Base-by-base conservation (phyloP, 129 eudicot genomes). In the Arctium lappa region DNA sequence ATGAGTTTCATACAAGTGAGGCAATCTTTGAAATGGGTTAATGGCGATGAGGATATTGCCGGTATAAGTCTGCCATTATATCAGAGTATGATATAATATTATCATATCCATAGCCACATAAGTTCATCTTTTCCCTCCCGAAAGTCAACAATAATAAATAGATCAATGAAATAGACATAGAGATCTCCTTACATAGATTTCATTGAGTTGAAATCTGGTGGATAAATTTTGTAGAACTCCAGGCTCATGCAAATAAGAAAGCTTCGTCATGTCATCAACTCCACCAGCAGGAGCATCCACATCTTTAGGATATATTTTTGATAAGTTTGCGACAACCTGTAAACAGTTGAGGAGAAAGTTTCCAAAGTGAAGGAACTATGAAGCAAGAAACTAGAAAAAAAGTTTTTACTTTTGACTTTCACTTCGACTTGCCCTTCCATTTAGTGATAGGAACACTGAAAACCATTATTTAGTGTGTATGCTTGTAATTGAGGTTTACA, bases 221-320 rank as follows among this genome's bases (percentile, higher is more conserved):
- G 98, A 83, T 84, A 96, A 77, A 87, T 96, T 96, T 92, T 96
- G 99, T 81, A 96, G 78, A 80, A 96, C 98, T 84, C 97, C 99
- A 12, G 99, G 99, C 85, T 96, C 99, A 37, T 96, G 98, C 90
- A 96, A 77, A 88, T 96, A 93, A 69, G 98, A 91, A 76, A 96
- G 91, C 80, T 89, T 96, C 46, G 99, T 96, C 99, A 96, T 96
- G 92, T 96, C 99, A 91, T 96, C 99, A 81, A 93, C 98, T 70
- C 99, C 99, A 39, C 93, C 97, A 81, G 92, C 86, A 73, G 95
- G 99, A 76, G 99, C 94, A 75, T 96, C 99, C 73, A 83, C 87
- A 82, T 96, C 99, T 92, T 89, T 96, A 11, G 98, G 95, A 80
- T 89, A 90, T 46, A 93, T 86, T 36, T 89, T 89, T 53, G 95